Conservation (phyloP, 768 basidiomycete genomes). For the Auricularia heimuer region DNA sequence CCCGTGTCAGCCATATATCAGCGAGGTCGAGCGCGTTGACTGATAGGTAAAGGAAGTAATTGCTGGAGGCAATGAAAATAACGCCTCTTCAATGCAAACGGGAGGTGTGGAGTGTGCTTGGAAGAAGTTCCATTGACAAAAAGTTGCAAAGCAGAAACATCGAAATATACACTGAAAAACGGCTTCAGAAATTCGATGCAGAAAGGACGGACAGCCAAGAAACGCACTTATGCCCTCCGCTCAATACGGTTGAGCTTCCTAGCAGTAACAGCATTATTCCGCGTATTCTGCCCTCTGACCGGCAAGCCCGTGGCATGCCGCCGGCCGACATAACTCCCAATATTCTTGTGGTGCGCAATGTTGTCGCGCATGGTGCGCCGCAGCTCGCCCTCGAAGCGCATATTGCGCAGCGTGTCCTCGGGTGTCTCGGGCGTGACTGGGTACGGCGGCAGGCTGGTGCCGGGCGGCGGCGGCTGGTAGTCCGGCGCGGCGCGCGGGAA, state of each 20-base stretch:
- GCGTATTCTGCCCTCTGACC: conserved; percentile 90
- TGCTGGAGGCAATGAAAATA: no score
- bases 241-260: conserved; percentile 82
- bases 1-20: no score
- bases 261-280: conserved; percentile 83
- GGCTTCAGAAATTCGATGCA: no score
- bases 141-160: no score
- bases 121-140: no score
- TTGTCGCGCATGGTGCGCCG: conserved; percentile 76
- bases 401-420: conserved; percentile 54
- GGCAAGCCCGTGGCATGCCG: conserved; percentile 90
- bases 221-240: conserved; percentile 32
- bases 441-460: conserved; percentile 22
- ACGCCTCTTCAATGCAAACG: no score
- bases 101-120: no score
- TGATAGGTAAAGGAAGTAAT: no score
- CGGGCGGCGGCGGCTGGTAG: conserved; percentile 40
- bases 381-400: conserved; percentile 85
- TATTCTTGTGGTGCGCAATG: conserved; percentile 85
- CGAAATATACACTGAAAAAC: no score
- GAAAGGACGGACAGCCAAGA: no score
- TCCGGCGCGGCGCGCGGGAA: conserved; percentile 53
- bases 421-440: conserved; percentile 15
- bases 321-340: conserved; percentile 89
- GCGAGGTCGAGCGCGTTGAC: no score